Conservation (phyloP, 805 yeast species). For the Yarrowia phangngaensis region DNA sequence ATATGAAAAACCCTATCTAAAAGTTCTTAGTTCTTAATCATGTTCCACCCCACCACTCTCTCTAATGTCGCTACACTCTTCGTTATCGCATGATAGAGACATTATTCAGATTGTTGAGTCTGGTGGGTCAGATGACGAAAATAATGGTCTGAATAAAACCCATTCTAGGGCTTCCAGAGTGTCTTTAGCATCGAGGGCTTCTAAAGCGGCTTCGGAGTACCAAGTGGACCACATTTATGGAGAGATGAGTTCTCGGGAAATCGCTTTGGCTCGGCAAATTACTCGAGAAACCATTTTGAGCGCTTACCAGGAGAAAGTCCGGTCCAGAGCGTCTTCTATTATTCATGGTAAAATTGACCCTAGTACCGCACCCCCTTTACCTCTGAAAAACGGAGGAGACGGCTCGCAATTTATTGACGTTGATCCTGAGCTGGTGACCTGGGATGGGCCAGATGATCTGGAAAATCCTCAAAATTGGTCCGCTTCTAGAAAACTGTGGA, state of each 20-base stretch:
- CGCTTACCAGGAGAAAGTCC: conserved; percentile 36
- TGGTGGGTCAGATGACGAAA: too few relatives aligned
- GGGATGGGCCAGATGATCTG: conserved; percentile 63
- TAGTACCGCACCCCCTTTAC: conserved; percentile 23
- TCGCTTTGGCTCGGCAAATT: conserved; percentile 44
- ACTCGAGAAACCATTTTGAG: conserved; percentile 46
- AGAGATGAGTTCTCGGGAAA: conserved; percentile 40
- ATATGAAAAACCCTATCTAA: too few relatives aligned
- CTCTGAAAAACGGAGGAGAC: conserved; percentile 36
- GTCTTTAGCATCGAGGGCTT: neutral
- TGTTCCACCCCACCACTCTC: too few relatives aligned
- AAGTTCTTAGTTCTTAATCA: too few relatives aligned
- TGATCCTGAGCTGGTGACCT: conserved; percentile 65
- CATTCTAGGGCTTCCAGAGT: neutral
- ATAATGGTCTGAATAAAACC: too few relatives aligned
- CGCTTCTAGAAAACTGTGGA: conserved; percentile 41
- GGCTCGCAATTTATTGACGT: conserved; percentile 53
- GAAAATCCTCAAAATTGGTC: conserved; percentile 65
- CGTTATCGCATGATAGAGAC: too few relatives aligned
- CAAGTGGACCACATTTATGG: conserved; percentile 43
- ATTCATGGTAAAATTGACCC: conserved; percentile 20
- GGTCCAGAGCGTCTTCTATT: conserved; percentile 28
- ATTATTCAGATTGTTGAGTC: too few relatives aligned
- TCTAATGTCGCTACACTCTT: too few relatives aligned
- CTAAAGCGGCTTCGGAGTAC: conserved; percentile 27